Conservation (phyloP, 768 basidiomycete species). For the Scleroderma bovista region DNA sequence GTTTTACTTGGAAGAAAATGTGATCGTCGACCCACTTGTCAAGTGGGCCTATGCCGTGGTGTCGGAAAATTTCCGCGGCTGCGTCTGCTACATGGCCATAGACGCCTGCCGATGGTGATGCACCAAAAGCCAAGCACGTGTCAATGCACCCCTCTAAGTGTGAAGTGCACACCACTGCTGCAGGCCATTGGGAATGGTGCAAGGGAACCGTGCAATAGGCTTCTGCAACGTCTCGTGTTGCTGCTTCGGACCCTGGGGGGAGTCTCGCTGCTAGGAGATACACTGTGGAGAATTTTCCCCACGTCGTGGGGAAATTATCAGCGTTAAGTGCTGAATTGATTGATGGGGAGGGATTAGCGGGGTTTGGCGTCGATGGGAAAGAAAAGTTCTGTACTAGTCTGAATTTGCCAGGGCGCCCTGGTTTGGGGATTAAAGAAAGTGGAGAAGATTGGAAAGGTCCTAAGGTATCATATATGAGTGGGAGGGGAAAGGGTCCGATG, state of each 20-base stretch:
- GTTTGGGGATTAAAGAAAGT: too few species aligned
- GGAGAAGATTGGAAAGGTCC: constrained; percentile 37
- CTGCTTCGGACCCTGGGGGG: constrained; percentile 1
- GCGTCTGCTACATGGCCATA: constrained; percentile 27
- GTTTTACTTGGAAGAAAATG: too few species aligned
- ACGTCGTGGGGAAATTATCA: constrained; percentile 34
- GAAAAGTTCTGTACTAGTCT: constrained; percentile 37
- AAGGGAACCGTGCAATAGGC: constrained; percentile 25
- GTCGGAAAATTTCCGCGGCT: constrained; percentile 14
- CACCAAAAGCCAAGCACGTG: constrained; percentile 21
- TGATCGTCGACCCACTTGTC: too few species aligned
- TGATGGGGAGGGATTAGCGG: constrained; percentile 24
- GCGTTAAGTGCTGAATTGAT: constrained; percentile 23
- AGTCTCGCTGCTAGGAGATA: constrained; percentile 14
- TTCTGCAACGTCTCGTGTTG: constrained; percentile 25
- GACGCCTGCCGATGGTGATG: constrained; percentile 16
- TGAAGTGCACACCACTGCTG: too few species aligned
- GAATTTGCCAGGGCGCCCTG: too few species aligned
- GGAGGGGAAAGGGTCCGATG: constrained; percentile 26
- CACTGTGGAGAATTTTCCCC: constrained; percentile 16
- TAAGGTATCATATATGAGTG: constrained; percentile 15
- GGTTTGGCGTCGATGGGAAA: constrained; percentile 10
- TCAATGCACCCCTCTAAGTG: too few species aligned
- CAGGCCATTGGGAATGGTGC: constrained; percentile 10
- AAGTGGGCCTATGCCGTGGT: too few species aligned